phyloP scores from a whole-genome alignment of 2,329 filamentous ascomycete species.

The Bipolaris gigantea region DNA sequence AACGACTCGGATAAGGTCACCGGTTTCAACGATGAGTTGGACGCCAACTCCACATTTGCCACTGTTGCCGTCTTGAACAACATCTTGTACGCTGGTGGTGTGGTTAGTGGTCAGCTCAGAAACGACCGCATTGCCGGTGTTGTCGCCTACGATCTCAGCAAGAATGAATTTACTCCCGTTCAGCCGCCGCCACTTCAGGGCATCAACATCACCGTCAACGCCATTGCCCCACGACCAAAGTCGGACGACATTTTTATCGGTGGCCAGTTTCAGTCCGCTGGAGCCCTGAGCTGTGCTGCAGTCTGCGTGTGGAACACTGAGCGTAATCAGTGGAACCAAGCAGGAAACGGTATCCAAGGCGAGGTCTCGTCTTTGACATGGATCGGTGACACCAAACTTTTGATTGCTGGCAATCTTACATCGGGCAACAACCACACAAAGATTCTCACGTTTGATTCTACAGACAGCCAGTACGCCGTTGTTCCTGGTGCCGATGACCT shows the following conservation, averaged over 20 bases:
- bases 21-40: constrained; percentile 69
- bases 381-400: constrained; percentile 69
- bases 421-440: constrained; percentile 66
- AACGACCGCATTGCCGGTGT: constrained; percentile 69
- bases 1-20: constrained; percentile 66
- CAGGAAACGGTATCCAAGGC: constrained; percentile 72
- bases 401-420: constrained; percentile 77
- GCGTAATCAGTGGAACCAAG: constrained; percentile 75
- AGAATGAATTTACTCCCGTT: constrained; percentile 60
- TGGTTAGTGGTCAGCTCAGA: constrained; percentile 70
- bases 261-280: constrained; percentile 80
- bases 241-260: constrained; percentile 80
- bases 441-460: constrained; percentile 73
- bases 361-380: constrained; percentile 74
- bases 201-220: constrained; percentile 69
- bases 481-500: constrained; percentile 66
- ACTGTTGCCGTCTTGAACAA: constrained; percentile 57
- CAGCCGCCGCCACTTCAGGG: constrained; percentile 79
- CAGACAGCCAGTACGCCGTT: constrained; percentile 65
- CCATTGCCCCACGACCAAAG: constrained; percentile 72
- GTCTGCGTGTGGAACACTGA: constrained; percentile 78
- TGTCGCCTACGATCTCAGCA: constrained; percentile 74
- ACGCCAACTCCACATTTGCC: constrained; percentile 72
- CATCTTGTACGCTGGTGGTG: constrained; percentile 80
- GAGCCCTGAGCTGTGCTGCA: constrained; percentile 76